Evolutionary conservation across 179 eudicot species (phyloP).

Genomic region (Pouteria campechiana): DNA sequence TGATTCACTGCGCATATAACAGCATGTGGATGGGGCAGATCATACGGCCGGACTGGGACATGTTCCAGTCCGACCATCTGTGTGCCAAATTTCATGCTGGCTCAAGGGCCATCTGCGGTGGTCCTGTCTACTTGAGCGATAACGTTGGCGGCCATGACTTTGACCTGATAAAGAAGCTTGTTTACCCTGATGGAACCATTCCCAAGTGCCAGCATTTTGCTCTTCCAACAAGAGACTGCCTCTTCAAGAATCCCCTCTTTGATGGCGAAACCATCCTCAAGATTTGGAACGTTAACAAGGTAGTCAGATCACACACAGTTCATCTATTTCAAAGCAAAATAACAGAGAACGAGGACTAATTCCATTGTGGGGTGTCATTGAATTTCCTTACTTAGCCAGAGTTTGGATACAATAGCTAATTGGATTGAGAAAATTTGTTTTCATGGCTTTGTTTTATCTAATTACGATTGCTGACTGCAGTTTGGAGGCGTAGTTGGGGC

Average conservation of each 20-base stretch:
- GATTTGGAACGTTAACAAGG: constrained; percentile 67
- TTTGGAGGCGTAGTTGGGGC: constrained; percentile 54
- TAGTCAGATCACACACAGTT: not conserved
- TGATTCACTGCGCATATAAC: constrained; percentile 67
- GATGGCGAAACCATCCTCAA: constrained; percentile 37
- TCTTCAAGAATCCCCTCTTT: constrained; percentile 51
- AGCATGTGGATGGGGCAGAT: constrained; percentile 74
- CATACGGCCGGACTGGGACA: constrained; percentile 66
- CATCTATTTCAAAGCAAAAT: not conserved
- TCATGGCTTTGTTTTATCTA: not conserved
- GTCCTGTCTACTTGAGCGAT: constrained; percentile 58
- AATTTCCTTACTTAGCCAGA: no score
- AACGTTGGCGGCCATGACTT: constrained; percentile 47
- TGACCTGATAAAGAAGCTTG: constrained; percentile 35
- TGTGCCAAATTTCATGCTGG: constrained; percentile 60
- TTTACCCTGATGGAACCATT: constrained; percentile 47
- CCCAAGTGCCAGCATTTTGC: constrained; percentile 51
- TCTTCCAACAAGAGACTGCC: constrained; percentile 52
- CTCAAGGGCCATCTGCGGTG: constrained; percentile 60
- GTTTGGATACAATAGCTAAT: no score
- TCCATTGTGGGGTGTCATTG: no score
- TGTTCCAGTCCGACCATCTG: constrained; percentile 47
- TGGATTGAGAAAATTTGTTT: not conserved
- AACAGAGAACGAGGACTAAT: not conserved
- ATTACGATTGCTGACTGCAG: no score